Evolutionary conservation across 306 rosid species (phyloP), one percentile per base, ranked within the genome.

Genomic region (Citrullus colocynthis): DNA sequence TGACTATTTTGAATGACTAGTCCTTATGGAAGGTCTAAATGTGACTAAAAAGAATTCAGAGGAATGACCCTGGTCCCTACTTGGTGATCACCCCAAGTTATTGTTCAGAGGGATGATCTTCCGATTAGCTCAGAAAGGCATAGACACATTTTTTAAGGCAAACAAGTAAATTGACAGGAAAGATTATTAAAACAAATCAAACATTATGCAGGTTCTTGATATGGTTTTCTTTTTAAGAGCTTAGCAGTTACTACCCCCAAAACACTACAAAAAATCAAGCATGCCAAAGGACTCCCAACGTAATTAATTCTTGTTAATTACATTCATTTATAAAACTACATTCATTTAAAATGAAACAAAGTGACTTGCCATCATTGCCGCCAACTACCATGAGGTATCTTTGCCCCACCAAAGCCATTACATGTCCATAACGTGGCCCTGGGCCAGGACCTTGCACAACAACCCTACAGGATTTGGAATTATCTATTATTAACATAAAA

Each of bases 381-480:
- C 99, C 99, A 79, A 96, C 93, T 74, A 93, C 98, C 99, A 96
- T 96, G 66, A 96, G 98, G 88, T 96, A 96, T 87, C 99, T 87
- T 88, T 96, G 99, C 86, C 99, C 99, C 83, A 96, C 98, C 90
- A 96, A 88, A 81, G 99, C 99, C 99, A 96, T 96, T 79, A 93
- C 99, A 85, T 96, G 99, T 63, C 99, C 99, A 83, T 96, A 96
- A 80, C 99, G 99, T 69, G 98, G 87, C 86, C 99, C 99, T 73
- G 99, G 99, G 80, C 99, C 99, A 80, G 97, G 99, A 78, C 99
- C 99, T 74, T 95, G 99, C 82, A 96, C 99, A 75, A 89, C 97
- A 85, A 96, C 99, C 81, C 99, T 96, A 81, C 77, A 51, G 61
- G 44, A 49, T 48, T 72, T 9, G 44, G 45, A 73, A 51, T 24